Conservation (phyloP, 495 filamentous ascomycete species). For the Pyronema domesticum region DNA sequence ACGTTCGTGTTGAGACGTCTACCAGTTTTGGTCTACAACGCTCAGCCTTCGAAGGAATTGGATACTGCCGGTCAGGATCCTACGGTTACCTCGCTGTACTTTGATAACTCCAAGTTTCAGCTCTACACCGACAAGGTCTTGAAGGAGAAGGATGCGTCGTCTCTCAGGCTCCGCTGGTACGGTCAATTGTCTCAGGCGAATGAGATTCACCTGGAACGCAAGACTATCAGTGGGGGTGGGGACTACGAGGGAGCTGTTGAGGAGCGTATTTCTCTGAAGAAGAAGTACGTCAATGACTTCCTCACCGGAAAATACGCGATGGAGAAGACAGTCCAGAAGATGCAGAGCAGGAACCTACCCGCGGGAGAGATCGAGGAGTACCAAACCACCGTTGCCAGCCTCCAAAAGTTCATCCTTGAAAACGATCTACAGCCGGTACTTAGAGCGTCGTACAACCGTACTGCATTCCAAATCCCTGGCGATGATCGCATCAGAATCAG, state of each 20-base stretch:
- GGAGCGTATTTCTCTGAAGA: slow-evolving; percentile 66
- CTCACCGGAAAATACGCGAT: slow-evolving; percentile 74
- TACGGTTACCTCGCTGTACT: slow-evolving; percentile 86
- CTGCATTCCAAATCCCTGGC: slow-evolving; percentile 89
- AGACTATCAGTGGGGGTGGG: slow-evolving; percentile 53
- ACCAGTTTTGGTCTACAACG: slow-evolving; percentile 82
- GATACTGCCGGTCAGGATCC: slow-evolving; percentile 64
- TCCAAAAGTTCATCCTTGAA: slow-evolving; percentile 64
- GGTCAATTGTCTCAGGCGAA: slow-evolving; percentile 62
- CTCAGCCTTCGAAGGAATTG: slow-evolving; percentile 58
- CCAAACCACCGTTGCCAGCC: slow-evolving; percentile 50
- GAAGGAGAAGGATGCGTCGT: slow-evolving; percentile 56
- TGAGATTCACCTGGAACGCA: slow-evolving; percentile 73
- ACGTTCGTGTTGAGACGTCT: slow-evolving; percentile 79
- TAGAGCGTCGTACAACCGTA: slow-evolving; percentile 82
- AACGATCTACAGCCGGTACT: slow-evolving; percentile 67
- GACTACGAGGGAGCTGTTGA: slow-evolving; percentile 34
- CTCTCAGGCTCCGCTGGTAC: slow-evolving; percentile 78
- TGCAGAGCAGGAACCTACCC: slow-evolving; percentile 43
- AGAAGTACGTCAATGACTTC: slow-evolving; percentile 82
- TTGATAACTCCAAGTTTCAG: slow-evolving; percentile 69
- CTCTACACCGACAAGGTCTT: slow-evolving; percentile 75
- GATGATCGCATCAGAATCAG: slow-evolving; percentile 81
- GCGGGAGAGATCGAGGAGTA: slow-evolving; percentile 48
- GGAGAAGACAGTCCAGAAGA: slow-evolving; percentile 74